A percentile compares a stretch with the other conserved stretches of the same genome.
phyloP scores from a whole-genome alignment of 768 basidiomycete species.

The Bullera alba region DNA sequence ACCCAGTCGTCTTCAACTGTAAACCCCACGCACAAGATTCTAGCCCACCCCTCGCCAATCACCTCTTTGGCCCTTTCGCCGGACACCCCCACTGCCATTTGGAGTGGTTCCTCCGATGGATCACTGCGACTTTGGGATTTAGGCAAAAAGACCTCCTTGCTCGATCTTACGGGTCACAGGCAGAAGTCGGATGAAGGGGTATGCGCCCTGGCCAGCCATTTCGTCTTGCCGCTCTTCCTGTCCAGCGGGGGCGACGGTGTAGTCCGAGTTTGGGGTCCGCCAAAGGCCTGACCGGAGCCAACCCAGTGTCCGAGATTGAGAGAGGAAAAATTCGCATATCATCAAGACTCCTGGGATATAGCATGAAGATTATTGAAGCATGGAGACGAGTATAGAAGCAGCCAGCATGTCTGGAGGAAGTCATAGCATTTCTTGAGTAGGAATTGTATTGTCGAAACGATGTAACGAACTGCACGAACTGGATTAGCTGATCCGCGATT shows the following conservation, averaged over 20 bases:
- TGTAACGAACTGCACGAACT: no score
- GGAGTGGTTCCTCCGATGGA: conserved; percentile 88
- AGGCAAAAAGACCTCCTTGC: conserved; percentile 62
- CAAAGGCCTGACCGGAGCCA: no score
- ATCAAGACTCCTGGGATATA: no score
- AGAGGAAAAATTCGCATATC: no score
- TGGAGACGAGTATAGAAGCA: no score
- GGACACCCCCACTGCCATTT: conserved; percentile 68
- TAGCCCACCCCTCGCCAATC: conserved; percentile 84
- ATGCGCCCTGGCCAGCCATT: conserved; percentile 76
- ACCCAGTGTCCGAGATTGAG: no score
- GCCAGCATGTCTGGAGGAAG: no score
- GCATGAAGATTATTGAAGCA: no score
- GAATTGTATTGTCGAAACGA: no score
- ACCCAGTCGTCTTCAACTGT: not conserved
- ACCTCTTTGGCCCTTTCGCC: conserved; percentile 85
- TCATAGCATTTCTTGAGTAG: no score
- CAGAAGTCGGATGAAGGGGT: conserved; percentile 87
- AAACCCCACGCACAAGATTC: conserved; percentile 77
- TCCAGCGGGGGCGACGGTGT: conserved; percentile 95
- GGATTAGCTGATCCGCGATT: no score
- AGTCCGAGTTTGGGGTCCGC: conserved; percentile 65
- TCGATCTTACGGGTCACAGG: conserved; percentile 79
- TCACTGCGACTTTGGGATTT: conserved; percentile 93
- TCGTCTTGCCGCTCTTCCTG: conserved; percentile 74